Base-by-base conservation (phyloP, 208 protist genomes). In the Wallacemonas rigidus region DNA sequence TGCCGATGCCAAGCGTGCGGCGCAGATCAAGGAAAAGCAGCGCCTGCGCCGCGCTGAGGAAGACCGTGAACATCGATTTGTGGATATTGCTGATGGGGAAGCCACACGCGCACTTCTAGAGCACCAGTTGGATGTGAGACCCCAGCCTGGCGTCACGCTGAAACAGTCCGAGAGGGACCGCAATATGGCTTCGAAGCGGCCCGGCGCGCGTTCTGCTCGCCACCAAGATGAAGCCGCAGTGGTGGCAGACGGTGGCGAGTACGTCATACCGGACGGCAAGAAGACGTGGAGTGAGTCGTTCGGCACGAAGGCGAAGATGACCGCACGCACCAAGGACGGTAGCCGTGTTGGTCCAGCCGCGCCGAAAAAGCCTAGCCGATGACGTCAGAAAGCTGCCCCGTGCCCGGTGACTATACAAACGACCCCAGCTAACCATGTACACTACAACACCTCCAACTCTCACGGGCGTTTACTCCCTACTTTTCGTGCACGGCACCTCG, bases 191-290 rank as follows among this genome's bases (percentile, higher is more conserved):
- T 60, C 55, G 69, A 77, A 38, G 56, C 55, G 3, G 57, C 54
- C 43, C 39, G 15, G 15, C 57, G 63, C 48, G 38, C 45, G 41
- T 4, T 48, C 1, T 44, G 38, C n/a, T 3, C 40, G 53, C 5
- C 56, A 67, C 7, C 14, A 65, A 7, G 61, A 77, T 3, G 70
- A 77, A 35, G 55, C 58, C 8, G 17, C n/a, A 15, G 51, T 90
- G 2, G 36, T 91, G 7, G 63, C 80, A n/a, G 76, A 86, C 53
- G 88, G 88, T 15, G 88, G 88, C 36, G 81, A 81, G 15, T 93
- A 81, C 64, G 50, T 80, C 14, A 58, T 83, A 14, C 85, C 88
- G 12, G 72, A 80, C 11, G 79, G 77, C 8, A 79, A 81, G 50
- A 56, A 79, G 45, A 64, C 56, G 12, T 85, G 76, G 83, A 44